These are phyloP conservation scores for Heliamphora exappendiculata DNA, from an alignment of 148 eudicot species.

Conservation along the genomic window DNA sequence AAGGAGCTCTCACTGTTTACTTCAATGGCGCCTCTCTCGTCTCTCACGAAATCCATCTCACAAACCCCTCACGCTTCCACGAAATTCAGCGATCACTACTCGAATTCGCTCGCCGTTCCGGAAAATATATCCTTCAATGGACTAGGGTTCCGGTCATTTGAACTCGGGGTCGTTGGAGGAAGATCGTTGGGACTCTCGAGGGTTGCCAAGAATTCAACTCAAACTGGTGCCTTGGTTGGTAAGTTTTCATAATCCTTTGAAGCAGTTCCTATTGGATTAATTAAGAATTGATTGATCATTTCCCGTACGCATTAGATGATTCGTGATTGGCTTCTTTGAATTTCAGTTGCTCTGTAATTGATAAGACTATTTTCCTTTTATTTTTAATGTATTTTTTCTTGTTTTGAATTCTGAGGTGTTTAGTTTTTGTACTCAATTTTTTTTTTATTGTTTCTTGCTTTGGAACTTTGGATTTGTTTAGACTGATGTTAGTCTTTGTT, in stretches of 20 bases:
- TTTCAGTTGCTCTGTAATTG: not conserved
- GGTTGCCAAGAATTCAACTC: slow-evolving; percentile 19
- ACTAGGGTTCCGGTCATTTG: slow-evolving; percentile 11
- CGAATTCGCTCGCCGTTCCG: slow-evolving; percentile 5
- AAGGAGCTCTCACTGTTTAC: not conserved
- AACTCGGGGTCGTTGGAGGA: slow-evolving; percentile 5
- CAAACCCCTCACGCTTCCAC: slow-evolving; percentile 10
- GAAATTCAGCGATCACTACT: slow-evolving; percentile 8
- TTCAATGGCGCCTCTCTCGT: slow-evolving; percentile 35
- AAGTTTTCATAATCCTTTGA: not conserved
- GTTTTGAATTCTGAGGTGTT: not conserved
- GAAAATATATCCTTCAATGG: slow-evolving; percentile 14
- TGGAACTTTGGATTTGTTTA: not conserved
- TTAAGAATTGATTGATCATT: not conserved
- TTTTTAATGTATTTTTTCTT: too few relatives aligned
- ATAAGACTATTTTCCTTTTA: not conserved
- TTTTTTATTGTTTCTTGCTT: not conserved
- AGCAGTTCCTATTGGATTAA: not conserved
- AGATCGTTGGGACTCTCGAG: not conserved
- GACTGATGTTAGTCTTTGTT: slow-evolving; percentile 12
- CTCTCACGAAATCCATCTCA: slow-evolving; percentile 19
- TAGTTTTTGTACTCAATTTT: not conserved
- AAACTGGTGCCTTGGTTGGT: slow-evolving; percentile 24
- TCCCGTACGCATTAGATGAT: not conserved
- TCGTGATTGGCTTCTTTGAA: not conserved